phyloP scores from a whole-genome alignment of 495 filamentous ascomycete genomes.

The Articulospora tetracladia region DNA sequence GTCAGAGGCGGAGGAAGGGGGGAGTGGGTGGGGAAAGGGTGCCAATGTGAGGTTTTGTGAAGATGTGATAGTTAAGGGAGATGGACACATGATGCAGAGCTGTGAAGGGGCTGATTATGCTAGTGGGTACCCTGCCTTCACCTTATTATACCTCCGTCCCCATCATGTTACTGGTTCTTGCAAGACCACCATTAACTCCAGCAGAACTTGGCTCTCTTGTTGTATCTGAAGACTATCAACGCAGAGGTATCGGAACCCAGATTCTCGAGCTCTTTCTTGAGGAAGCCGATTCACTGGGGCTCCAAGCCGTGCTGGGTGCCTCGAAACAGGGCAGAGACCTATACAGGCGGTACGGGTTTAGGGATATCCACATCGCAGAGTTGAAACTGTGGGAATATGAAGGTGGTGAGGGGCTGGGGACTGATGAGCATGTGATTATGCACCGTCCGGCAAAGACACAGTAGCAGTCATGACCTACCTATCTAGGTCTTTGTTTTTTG shows the following conservation, averaged over 20 bases:
- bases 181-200: slow-evolving; percentile 2
- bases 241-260: slow-evolving; percentile 18
- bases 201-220: slow-evolving; percentile 15
- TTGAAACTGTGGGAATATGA: slow-evolving; percentile 25
- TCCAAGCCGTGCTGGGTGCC: slow-evolving; percentile 22
- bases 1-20: slow-evolving; percentile 1
- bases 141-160: too few species aligned
- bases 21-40: slow-evolving; percentile 1
- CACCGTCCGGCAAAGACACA: slow-evolving; percentile 16
- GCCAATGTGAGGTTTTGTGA: slow-evolving; percentile 19
- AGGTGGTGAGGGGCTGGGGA: slow-evolving; percentile 21
- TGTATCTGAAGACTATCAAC: slow-evolving; percentile 15
- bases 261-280: slow-evolving; percentile 17
- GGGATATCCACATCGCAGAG: slow-evolving; percentile 5
- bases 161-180: too few species aligned
- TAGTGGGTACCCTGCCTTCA: slow-evolving; percentile 14
- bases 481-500: too few species aligned
- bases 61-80: slow-evolving; percentile 15
- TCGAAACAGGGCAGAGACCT: slow-evolving; percentile 10
- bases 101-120: slow-evolving; percentile 16
- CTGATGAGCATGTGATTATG: slow-evolving; percentile 20
- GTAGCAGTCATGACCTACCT: too few species aligned
- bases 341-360: slow-evolving; percentile 22
- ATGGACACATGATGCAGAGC: slow-evolving; percentile 14
- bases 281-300: slow-evolving; percentile 11